These are phyloP conservation scores for Botryotinia convoluta DNA, from an alignment of 2,329 filamentous ascomycete species.

Conservation along the genomic window DNA sequence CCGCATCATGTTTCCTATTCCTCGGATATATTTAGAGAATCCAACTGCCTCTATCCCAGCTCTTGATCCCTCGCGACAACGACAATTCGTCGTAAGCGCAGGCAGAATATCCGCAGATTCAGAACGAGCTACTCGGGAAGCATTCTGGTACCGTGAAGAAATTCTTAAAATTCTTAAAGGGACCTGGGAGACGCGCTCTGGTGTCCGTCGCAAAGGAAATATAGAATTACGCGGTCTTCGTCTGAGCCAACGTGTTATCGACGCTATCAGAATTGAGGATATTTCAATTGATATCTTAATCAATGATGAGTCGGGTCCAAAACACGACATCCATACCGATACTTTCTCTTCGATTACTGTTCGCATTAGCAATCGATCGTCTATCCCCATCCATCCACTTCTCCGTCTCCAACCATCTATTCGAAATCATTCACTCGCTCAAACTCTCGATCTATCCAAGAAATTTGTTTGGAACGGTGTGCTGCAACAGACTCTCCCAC, in stretches of 20 bases:
- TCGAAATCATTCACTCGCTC: slow-evolving; percentile 59
- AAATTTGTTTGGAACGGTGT: slow-evolving; percentile 84
- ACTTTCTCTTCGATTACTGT: slow-evolving; percentile 68
- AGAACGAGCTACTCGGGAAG: slow-evolving; percentile 74
- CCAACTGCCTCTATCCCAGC: slow-evolving; percentile 75
- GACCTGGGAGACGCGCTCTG: slow-evolving; percentile 62
- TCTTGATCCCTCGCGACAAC: slow-evolving; percentile 74
- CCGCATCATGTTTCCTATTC: slow-evolving; percentile 73
- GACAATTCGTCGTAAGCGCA: slow-evolving; percentile 89
- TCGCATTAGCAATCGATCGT: slow-evolving; percentile 71
- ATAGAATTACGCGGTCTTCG: slow-evolving; percentile 77
- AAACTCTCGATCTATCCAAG: slow-evolving; percentile 77
- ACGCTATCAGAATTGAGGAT: slow-evolving; percentile 78
- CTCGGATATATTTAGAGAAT: slow-evolving; percentile 71
- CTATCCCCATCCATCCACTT: slow-evolving; percentile 64
- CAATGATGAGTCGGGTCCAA: slow-evolving; percentile 29
- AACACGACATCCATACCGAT: slow-evolving; percentile 47
- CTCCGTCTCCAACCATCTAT: slow-evolving; percentile 76
- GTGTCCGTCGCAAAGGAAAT: slow-evolving; percentile 56
- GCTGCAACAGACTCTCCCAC: slow-evolving; percentile 69
- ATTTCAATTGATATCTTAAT: slow-evolving; percentile 65
- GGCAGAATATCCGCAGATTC: slow-evolving; percentile 75
- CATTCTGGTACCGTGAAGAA: slow-evolving; percentile 88
- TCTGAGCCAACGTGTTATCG: slow-evolving; percentile 74
- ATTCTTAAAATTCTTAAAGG: slow-evolving; percentile 70